Percentiles rank a stretch among this genome's conserved stretches.
Conservation (phyloP, 1,284 basidiomycete genomes). For the Cutaneotrichosporon cavernicola region DNA sequence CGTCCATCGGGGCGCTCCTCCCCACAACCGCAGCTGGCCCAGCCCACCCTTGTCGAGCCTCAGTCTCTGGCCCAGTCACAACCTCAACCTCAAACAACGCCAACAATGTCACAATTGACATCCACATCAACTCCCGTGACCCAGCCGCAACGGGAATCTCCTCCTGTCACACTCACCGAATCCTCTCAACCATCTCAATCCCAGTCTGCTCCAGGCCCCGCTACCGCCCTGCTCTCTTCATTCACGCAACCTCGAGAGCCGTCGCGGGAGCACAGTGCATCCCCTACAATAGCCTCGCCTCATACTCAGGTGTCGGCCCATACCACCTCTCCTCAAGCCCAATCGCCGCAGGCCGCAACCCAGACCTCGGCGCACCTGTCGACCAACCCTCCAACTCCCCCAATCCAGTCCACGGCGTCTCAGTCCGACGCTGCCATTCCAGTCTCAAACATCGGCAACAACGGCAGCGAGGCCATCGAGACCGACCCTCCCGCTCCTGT, state of each 20-base stretch:
- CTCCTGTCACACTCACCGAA: neutral
- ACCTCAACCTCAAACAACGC: slow-evolving; percentile 10
- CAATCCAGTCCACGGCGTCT: neutral
- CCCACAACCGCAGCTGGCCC: slow-evolving; percentile 4
- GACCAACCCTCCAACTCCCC: neutral
- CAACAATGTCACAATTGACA: neutral
- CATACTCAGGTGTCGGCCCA: neutral
- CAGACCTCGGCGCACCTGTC: neutral
- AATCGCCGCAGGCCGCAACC: neutral
- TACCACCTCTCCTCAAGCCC: neutral
- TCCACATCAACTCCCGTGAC: neutral
- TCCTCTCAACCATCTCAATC: neutral
- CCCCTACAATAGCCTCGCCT: neutral
- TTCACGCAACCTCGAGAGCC: neutral
- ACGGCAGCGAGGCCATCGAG: slow-evolving; percentile 1
- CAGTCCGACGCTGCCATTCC: neutral
- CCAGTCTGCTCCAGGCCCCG: neutral
- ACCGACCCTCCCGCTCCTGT: neutral
- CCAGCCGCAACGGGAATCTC: neutral
- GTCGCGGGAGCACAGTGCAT: neutral
- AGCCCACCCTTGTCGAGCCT: neutral
- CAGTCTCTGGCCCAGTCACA: slow-evolving; percentile 12
- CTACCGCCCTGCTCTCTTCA: neutral
- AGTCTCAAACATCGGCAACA: neutral
- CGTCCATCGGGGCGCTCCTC: slow-evolving; percentile 15